These are phyloP conservation scores for Pseudozyma pruni DNA, from an alignment of 1,284 basidiomycete genomes.

Conservation along the genomic window DNA sequence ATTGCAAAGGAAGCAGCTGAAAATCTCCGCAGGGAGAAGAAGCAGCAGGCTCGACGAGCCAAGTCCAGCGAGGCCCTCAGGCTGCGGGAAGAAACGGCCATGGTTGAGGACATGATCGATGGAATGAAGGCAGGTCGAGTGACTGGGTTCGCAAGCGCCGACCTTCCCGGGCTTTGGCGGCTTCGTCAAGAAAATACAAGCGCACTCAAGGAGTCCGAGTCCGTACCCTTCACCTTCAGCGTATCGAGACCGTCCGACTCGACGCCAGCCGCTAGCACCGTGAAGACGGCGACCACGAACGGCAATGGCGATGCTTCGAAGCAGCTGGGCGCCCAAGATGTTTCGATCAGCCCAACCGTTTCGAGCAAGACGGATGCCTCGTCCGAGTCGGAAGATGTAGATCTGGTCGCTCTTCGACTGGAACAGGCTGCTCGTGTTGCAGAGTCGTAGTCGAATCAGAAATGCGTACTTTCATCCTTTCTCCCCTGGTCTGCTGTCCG, in stretches of 20 bases:
- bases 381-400: constrained; percentile 29
- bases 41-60: constrained; percentile 12
- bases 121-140: constrained; percentile 12
- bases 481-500: too few relatives aligned
- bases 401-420: constrained; percentile 31
- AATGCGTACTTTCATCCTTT: too few relatives aligned
- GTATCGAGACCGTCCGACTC: constrained; percentile 6
- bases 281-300: background rate
- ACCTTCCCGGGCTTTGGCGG: constrained; percentile 8
- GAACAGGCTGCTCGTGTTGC: background rate
- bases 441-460: constrained; percentile 1
- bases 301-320: background rate
- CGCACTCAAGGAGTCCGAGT: background rate
- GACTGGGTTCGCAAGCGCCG: background rate
- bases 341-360: constrained; percentile 8
- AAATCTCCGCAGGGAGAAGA: constrained; percentile 18
- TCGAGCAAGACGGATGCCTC: constrained; percentile 23
- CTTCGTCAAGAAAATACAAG: constrained; percentile 3
- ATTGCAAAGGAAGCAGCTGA: constrained; percentile 20
- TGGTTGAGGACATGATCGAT: constrained; percentile 33
- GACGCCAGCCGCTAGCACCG: background rate
- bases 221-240: constrained; percentile 26
- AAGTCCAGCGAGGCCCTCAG: constrained; percentile 20
- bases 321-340: background rate
- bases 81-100: constrained; percentile 27